These are phyloP conservation scores for Clitoria ternatea DNA, from an alignment of 306 rosid genomes.

Conservation along the genomic window DNA sequence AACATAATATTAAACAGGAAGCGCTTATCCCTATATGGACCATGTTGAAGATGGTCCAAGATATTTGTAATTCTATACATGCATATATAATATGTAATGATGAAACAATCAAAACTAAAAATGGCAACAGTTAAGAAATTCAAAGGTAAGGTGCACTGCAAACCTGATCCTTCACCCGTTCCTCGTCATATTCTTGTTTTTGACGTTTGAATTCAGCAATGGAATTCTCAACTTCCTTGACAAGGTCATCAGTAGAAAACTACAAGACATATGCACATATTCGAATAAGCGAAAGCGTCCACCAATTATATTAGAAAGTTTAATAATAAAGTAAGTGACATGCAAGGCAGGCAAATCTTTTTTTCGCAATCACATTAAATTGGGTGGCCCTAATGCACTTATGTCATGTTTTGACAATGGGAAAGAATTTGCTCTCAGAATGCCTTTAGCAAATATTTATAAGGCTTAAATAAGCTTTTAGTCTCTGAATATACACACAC, in stretches of 20 bases:
- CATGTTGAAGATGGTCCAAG: slow-evolving; percentile 12
- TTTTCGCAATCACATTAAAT: slow-evolving; percentile 7
- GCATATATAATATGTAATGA: slow-evolving; percentile 11
- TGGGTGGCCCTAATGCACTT: neutral
- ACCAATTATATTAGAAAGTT: neutral
- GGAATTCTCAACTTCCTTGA: slow-evolving; percentile 93
- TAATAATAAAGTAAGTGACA: slow-evolving; percentile 9
- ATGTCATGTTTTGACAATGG: neutral
- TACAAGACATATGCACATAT: slow-evolving; percentile 26
- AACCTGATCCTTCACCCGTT: slow-evolving; percentile 81
- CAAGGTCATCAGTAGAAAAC: slow-evolving; percentile 75
- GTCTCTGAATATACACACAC: too few species aligned
- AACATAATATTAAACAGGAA: neutral
- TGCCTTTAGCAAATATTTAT: neutral
- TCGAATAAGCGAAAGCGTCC: slow-evolving; percentile 5
- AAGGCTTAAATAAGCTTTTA: too few species aligned
- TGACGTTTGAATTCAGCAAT: slow-evolving; percentile 75
- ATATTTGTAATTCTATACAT: neutral
- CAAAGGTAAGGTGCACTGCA: slow-evolving; percentile 29
- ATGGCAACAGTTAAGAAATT: neutral
- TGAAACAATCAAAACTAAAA: neutral
- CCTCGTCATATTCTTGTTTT: slow-evolving; percentile 83
- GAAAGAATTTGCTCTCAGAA: neutral
- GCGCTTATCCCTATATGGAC: neutral
- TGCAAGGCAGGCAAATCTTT: slow-evolving; percentile 9